Percentiles rank a stretch among this genome's conserved stretches.
Evolutionary conservation across 179 eudicot species (phyloP).

Genomic region (Carnegiea gigantea): DNA sequence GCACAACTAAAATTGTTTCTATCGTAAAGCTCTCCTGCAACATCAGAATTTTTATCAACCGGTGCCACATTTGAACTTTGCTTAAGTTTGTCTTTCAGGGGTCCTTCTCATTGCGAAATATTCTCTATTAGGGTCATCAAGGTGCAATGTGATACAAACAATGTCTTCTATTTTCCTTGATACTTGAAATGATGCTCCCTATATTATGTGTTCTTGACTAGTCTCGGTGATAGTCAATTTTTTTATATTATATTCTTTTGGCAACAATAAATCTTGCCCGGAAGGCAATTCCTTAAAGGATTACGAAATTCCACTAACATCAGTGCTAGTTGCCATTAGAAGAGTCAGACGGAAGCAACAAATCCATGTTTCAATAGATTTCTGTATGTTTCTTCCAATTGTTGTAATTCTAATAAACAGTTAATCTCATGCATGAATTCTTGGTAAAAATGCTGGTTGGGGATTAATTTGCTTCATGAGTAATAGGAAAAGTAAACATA

Average conservation of each 20-base stretch:
- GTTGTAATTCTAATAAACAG: not conserved
- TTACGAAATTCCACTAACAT: not conserved
- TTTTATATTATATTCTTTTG: not conserved
- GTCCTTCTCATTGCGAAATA: not conserved
- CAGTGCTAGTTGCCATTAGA: not conserved
- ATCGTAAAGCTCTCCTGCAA: not conserved
- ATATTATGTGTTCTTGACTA: not conserved
- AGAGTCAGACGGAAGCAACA: not conserved
- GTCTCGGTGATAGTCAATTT: not conserved
- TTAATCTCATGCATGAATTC: not conserved
- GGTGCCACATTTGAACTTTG: not conserved
- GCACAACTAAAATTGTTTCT: not conserved
- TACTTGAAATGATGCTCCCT: not conserved
- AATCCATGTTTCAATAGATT: not conserved
- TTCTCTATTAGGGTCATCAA: not conserved
- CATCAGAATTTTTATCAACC: not conserved
- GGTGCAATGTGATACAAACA: not conserved
- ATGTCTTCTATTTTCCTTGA: not conserved
- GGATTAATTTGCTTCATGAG: not conserved
- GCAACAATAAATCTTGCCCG: not conserved
- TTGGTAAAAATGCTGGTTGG: not conserved
- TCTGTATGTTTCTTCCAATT: not conserved
- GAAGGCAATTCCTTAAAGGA: not conserved
- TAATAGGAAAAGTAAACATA: not conserved
- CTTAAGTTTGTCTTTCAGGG: not conserved